phyloP scores from a whole-genome alignment of 2,329 filamentous ascomycete species.

The Paraphoma chrysanthemicola region DNA sequence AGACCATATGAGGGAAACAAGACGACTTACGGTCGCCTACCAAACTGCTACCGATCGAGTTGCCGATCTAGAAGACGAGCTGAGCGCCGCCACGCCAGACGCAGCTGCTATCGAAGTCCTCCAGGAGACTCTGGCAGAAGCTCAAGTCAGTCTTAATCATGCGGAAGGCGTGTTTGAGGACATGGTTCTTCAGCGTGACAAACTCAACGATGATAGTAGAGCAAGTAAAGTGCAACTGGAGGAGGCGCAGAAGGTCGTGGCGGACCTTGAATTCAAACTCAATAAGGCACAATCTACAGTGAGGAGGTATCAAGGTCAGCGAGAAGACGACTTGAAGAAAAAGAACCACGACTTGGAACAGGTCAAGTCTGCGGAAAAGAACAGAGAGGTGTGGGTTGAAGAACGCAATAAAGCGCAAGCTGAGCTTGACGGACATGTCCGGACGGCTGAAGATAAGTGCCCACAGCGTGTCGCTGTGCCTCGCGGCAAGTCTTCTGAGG shows the following conservation, averaged over 20 bases:
- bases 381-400: slow-evolving; percentile 34
- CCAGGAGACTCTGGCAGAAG: slow-evolving; percentile 62
- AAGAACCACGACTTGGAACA: slow-evolving; percentile 52
- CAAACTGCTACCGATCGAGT: slow-evolving; percentile 69
- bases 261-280: slow-evolving; percentile 26
- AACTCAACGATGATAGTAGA: slow-evolving; percentile 46
- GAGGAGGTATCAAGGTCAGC: slow-evolving; percentile 37
- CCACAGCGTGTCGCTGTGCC: slow-evolving; percentile 38
- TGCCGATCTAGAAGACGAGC: slow-evolving; percentile 70
- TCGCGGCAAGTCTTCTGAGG: slow-evolving; percentile 37
- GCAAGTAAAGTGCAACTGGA: slow-evolving; percentile 42
- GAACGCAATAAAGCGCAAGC: slow-evolving; percentile 34
- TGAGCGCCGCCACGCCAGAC: slow-evolving; percentile 64
- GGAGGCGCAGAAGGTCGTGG: slow-evolving; percentile 31
- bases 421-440: slow-evolving; percentile 29
- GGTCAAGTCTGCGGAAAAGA: slow-evolving; percentile 42
- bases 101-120: slow-evolving; percentile 62
- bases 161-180: slow-evolving; percentile 57
- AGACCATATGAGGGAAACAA: slow-evolving; percentile 56
- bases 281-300: slow-evolving; percentile 39
- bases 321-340: slow-evolving; percentile 43
- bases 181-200: slow-evolving; percentile 52
- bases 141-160: slow-evolving; percentile 51
- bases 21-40: slow-evolving; percentile 61
- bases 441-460: slow-evolving; percentile 25